These are phyloP conservation scores for Hanseniaspora opuntiae DNA, from an alignment of 805 yeast species.

Conservation along the genomic window DNA sequence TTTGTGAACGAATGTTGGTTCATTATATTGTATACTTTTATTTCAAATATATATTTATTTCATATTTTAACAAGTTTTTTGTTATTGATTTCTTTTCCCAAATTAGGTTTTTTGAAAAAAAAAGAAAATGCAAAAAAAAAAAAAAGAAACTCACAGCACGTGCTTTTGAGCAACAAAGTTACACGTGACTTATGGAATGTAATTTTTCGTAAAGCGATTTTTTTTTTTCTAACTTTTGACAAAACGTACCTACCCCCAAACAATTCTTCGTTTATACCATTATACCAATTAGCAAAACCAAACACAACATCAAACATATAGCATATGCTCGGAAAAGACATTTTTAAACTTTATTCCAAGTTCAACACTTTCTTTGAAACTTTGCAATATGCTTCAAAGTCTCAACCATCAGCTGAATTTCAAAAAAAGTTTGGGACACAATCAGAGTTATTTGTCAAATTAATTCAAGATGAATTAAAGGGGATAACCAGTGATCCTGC, in stretches of 20 bases:
- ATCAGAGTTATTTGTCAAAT: not conserved
- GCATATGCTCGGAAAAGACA: not conserved
- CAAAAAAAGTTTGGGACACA: slow-evolving; percentile 3
- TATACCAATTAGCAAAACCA: too few relatives aligned
- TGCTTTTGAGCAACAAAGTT: not conserved
- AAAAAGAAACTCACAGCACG: not conserved
- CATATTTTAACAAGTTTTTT: not conserved
- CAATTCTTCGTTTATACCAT: too few relatives aligned
- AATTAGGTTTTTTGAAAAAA: not conserved
- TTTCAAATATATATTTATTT: not conserved
- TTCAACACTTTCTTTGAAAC: not conserved
- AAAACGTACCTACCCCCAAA: too few relatives aligned
- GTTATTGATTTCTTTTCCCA: not conserved
- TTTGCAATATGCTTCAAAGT: slow-evolving; percentile 1
- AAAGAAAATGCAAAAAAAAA: not conserved
- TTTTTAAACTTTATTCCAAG: slow-evolving; percentile 1
- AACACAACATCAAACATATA: not conserved
- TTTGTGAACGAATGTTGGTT: too few relatives aligned
- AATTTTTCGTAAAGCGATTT: not conserved
- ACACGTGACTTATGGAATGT: not conserved
- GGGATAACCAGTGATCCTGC: slow-evolving; percentile 18
- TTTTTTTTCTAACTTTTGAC: not conserved
- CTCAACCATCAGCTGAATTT: slow-evolving; percentile 3
- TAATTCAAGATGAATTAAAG: not conserved
- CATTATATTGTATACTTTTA: not conserved